Evolutionary conservation across 768 basidiomycete species (phyloP).

Genomic region (Pleurotus djamor): DNA sequence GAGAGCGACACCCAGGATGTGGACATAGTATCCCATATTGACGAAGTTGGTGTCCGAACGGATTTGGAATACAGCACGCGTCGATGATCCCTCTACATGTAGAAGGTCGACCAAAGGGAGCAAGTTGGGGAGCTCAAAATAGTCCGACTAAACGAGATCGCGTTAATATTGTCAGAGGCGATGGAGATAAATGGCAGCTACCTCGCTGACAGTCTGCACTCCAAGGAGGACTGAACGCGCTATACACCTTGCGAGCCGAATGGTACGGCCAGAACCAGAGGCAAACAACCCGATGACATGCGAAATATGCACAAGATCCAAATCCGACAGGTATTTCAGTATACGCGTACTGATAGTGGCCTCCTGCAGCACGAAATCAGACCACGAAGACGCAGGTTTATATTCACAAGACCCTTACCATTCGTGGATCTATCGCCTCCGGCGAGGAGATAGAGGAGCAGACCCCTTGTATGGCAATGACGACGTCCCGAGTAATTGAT

Average conservation of each 20-base stretch:
- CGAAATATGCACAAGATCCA: conserved; percentile 49
- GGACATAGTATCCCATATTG: conserved; percentile 50
- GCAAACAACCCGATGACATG: conserved; percentile 49
- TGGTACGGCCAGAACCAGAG: conserved; percentile 44
- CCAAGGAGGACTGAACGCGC: conserved; percentile 47
- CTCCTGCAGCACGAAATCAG: conserved; percentile 34
- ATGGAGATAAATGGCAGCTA: conserved; percentile 15
- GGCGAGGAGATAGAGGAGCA: conserved; percentile 37
- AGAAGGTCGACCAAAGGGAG: conserved; percentile 49
- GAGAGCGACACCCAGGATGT: conserved; percentile 58
- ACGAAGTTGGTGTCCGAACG: conserved; percentile 61
- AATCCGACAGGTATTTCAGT: conserved; percentile 31
- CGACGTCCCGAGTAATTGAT: conserved; percentile 45
- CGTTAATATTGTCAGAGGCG: neutral
- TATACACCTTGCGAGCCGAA: conserved; percentile 56
- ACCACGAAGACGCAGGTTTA: neutral
- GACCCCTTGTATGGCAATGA: conserved; percentile 42
- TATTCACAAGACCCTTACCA: conserved; percentile 16
- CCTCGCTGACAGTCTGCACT: conserved; percentile 16
- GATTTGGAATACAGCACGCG: conserved; percentile 40
- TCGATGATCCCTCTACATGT: conserved; percentile 10
- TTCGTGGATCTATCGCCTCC: conserved; percentile 19
- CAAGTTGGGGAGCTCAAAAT: conserved; percentile 48
- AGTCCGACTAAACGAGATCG: conserved; percentile 30
- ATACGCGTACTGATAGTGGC: conserved; percentile 41